Evolutionary conservation across 306 rosid genomes (phyloP).

Genomic region (Canavalia gladiata): DNA sequence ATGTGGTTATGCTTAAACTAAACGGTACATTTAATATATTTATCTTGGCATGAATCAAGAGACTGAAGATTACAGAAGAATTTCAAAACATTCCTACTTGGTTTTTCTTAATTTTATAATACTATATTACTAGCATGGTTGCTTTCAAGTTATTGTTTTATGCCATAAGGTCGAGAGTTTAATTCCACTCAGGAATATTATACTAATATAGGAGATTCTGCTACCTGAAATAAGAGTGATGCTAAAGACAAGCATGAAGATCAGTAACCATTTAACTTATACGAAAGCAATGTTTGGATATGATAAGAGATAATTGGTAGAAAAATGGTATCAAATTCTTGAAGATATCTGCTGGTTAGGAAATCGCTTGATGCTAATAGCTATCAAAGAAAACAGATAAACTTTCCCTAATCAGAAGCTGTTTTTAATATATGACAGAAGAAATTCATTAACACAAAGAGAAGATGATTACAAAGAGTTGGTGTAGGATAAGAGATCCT

Average conservation of each 20-base stretch:
- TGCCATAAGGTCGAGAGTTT: neutral
- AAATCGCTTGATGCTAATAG: slow-evolving; percentile 32
- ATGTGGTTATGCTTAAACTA: neutral
- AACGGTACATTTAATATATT: neutral
- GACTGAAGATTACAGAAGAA: neutral
- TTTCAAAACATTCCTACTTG: slow-evolving; percentile 13
- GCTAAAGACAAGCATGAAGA: slow-evolving; percentile 10
- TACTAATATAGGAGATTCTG: neutral
- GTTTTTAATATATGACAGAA: neutral
- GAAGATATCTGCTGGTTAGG: slow-evolving; percentile 21
- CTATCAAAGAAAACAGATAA: neutral
- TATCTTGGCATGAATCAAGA: neutral
- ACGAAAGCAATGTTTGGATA: neutral
- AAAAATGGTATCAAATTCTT: slow-evolving; percentile 31
- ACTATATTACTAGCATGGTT: slow-evolving; percentile 1
- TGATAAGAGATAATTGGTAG: slow-evolving; percentile 29
- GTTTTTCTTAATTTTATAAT: neutral
- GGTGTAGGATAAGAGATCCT: slow-evolving; percentile 4
- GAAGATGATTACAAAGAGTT: neutral
- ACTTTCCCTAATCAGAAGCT: slow-evolving; percentile 14
- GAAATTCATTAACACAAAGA: neutral
- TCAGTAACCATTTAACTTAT: neutral
- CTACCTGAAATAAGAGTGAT: neutral
- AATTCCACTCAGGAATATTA: neutral
- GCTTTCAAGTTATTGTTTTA: neutral